phyloP scores from a whole-genome alignment of 345 rosid species.

The Pugionium dolabratum region DNA sequence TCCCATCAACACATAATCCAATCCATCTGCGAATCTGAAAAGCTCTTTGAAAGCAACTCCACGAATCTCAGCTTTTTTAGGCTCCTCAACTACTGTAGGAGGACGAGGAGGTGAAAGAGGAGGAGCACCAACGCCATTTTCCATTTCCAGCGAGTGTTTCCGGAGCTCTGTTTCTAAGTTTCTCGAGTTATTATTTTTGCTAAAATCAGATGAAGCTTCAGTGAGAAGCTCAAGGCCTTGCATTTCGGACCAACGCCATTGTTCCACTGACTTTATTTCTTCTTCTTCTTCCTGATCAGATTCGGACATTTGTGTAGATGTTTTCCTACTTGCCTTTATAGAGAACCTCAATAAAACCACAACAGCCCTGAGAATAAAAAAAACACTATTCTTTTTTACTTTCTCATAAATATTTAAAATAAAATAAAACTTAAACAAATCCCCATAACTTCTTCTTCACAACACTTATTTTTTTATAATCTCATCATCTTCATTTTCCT shows the following conservation, averaged over 20 bases:
- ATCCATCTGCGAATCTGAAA: slow-evolving; percentile 93
- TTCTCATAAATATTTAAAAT: background rate
- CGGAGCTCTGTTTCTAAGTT: slow-evolving; percentile 32
- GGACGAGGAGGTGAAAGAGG: slow-evolving; percentile 30
- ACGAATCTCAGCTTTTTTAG: slow-evolving; percentile 54
- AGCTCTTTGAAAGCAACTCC: slow-evolving; percentile 75
- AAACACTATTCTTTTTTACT: background rate
- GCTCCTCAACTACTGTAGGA: slow-evolving; percentile 33
- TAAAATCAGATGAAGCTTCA: slow-evolving; percentile 32
- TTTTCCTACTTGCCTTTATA: slow-evolving; percentile 45
- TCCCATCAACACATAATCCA: slow-evolving; percentile 91
- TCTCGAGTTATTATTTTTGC: slow-evolving; percentile 34
- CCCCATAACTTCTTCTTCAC: slow-evolving; percentile 39
- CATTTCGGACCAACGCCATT: slow-evolving; percentile 98
- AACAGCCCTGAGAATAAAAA: slow-evolving; percentile 22
- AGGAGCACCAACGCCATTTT: slow-evolving; percentile 40
- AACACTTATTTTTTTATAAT: slow-evolving; percentile 33
- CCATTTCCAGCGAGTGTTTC: slow-evolving; percentile 51
- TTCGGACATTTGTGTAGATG: slow-evolving; percentile 75
- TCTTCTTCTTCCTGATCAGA: slow-evolving; percentile 43
- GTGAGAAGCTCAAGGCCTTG: slow-evolving; percentile 94
- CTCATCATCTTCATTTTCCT: slow-evolving; percentile 32
- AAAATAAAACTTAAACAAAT: background rate
- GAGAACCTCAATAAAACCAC: slow-evolving; percentile 40
- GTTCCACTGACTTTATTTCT: slow-evolving; percentile 72